Evolutionary conservation across 805 yeast genomes (phyloP).

Genomic region (Monosporozyma unispora): DNA sequence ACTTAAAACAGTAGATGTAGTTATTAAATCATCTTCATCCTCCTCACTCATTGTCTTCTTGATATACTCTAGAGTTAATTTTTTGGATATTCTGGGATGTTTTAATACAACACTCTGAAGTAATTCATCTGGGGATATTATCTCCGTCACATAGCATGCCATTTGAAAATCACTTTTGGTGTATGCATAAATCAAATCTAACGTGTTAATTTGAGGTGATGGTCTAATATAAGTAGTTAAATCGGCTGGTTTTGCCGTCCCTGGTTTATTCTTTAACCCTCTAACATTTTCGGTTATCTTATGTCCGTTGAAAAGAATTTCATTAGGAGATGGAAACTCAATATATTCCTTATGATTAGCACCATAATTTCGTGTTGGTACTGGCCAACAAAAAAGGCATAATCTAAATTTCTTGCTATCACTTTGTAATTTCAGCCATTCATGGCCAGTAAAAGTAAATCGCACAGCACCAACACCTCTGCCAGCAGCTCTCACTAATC

Average conservation of each 20-base stretch:
- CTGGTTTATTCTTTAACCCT: conserved; percentile 68
- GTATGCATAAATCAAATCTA: conserved; percentile 49
- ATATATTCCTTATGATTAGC: conserved; percentile 51
- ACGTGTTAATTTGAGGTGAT: conserved; percentile 30
- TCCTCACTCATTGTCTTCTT: conserved; percentile 32
- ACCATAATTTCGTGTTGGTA: conserved; percentile 14
- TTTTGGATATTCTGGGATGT: conserved; percentile 45
- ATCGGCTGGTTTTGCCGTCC: conserved; percentile 76
- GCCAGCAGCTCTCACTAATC: conserved; percentile 29
- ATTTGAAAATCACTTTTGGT: conserved; percentile 41
- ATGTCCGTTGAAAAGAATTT: conserved; percentile 49
- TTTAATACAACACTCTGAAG: conserved; percentile 29
- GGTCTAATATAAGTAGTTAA: conserved; percentile 40
- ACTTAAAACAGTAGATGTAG: conserved; percentile 56
- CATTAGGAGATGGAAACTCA: conserved; percentile 68
- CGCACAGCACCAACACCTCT: conserved; percentile 37
- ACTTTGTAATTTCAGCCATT: conserved; percentile 30
- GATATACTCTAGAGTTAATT: conserved; percentile 43
- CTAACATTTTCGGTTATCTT: conserved; percentile 44
- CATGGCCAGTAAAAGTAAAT: conserved; percentile 39
- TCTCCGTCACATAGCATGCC: conserved; percentile 49
- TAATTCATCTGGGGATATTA: conserved; percentile 33
- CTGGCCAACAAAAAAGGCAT: conserved; percentile 48
- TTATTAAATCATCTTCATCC: conserved; percentile 64
- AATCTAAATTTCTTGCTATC: conserved; percentile 31